Evolutionary conservation across 139 green algal species (phyloP).

Genomic region (Limnomonas spitsbergensis): DNA sequence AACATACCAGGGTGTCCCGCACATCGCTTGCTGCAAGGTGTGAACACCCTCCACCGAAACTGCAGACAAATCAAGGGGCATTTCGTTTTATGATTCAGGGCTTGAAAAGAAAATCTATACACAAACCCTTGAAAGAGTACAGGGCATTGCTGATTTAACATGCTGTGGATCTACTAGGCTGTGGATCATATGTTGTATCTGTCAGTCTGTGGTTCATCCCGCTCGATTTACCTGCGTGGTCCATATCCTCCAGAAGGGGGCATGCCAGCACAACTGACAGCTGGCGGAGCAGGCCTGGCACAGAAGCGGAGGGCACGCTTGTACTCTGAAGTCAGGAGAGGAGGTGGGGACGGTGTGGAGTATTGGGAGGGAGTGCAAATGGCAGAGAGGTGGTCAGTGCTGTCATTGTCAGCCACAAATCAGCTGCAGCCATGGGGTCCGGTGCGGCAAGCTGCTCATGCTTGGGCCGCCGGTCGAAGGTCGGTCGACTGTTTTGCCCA

Average conservation of each 20-base stretch:
- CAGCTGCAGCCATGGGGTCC: no score
- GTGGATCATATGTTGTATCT: no score
- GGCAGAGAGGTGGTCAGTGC: not conserved
- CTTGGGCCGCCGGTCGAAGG: no score
- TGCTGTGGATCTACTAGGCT: no score
- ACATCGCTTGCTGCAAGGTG: slow-evolving; percentile 2
- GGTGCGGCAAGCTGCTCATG: not conserved
- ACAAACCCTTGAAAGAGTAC: no score
- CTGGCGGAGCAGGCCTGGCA: slow-evolving; percentile 11
- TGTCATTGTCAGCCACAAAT: not conserved
- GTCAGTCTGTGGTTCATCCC: no score
- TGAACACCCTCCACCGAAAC: not conserved
- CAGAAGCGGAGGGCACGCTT: not conserved
- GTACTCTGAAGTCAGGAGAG: not conserved
- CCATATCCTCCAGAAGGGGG: slow-evolving; percentile 22
- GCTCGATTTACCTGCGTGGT: slow-evolving; percentile 16
- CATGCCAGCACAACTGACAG: slow-evolving; percentile 6
- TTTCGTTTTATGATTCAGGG: no score
- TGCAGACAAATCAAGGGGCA: not conserved
- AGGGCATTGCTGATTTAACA: no score
- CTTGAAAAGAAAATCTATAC: no score
- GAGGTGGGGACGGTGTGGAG: not conserved
- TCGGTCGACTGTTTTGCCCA: no score
- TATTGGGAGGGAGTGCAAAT: not conserved
- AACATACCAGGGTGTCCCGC: no score